A percentile compares a stretch with the other conserved stretches of the same genome.
These are phyloP conservation scores for Wickerhamiella galacta DNA, from an alignment of 805 yeast genomes.

Conservation along the genomic window DNA sequence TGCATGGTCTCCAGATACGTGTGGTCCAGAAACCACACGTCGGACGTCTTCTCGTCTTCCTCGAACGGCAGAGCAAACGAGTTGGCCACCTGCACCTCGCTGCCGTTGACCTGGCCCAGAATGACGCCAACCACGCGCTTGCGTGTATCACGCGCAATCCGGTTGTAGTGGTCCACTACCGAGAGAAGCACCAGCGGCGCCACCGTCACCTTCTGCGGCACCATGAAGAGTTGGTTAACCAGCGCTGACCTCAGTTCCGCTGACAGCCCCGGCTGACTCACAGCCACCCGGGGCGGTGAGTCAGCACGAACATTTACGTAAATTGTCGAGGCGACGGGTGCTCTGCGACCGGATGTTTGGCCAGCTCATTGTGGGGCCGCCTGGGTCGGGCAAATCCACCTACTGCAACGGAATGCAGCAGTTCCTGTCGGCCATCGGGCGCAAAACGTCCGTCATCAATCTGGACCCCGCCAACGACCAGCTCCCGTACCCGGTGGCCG, in stretches of 20 bases:
- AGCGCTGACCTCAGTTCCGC: too few species aligned
- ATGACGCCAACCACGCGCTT: constrained; percentile 90
- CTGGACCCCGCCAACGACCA: constrained; percentile 84
- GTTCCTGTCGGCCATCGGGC: constrained; percentile 84
- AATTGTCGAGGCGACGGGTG: too few species aligned
- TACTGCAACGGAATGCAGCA: constrained; percentile 85
- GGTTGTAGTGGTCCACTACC: constrained; percentile 86
- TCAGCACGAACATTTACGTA: too few species aligned
- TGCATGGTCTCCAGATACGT: constrained; percentile 92
- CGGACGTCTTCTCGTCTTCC: constrained; percentile 81
- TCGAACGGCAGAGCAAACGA: constrained; percentile 96
- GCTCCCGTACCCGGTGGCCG: constrained; percentile 50
- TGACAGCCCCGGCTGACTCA: too few species aligned
- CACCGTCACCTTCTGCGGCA: constrained; percentile 44
- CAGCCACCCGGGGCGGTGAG: too few species aligned
- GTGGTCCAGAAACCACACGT: constrained; percentile 94
- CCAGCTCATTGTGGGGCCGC: constrained; percentile 92
- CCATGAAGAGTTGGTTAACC: too few species aligned
- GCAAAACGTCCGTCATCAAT: constrained; percentile 70
- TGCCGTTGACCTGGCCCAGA: constrained; percentile 55
- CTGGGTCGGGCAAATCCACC: constrained; percentile 94
- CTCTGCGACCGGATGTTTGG: constrained; percentile 46
- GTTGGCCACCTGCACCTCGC: constrained; percentile 59
- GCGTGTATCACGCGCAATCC: constrained; percentile 56
- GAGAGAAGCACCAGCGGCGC: constrained; percentile 91